A percentile compares a stretch with the other conserved stretches of the same genome.
phyloP scores from a whole-genome alignment of 768 basidiomycete genomes.

The Lentinula edodes region DNA sequence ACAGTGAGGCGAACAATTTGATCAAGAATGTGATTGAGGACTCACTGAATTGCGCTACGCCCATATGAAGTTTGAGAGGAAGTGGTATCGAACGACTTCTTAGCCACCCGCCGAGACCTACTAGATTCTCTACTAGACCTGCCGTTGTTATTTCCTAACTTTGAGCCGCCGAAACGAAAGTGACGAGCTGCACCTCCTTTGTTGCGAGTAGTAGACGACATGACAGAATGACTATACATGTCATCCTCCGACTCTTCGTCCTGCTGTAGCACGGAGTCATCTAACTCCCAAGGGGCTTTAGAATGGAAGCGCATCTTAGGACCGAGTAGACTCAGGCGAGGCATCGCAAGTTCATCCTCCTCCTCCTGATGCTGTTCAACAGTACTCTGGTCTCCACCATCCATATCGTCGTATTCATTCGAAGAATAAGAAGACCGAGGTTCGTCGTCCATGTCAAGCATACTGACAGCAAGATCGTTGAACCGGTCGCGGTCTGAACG shows the following conservation, averaged over 20 bases:
- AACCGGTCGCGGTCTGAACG: constrained; percentile 32
- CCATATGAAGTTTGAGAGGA: constrained; percentile 45
- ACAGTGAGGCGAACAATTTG: constrained; percentile 3
- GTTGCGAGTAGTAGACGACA: constrained; percentile 16
- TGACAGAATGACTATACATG: constrained; percentile 21
- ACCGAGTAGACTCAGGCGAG: constrained; percentile 69
- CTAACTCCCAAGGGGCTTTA: constrained; percentile 77
- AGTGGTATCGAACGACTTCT: constrained; percentile 55
- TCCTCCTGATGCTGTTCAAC: constrained; percentile 32
- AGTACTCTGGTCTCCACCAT: constrained; percentile 24
- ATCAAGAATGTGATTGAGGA: constrained; percentile 12
- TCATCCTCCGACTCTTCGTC: constrained; percentile 41
- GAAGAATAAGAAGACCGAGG: constrained; percentile 27
- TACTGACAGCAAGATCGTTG: constrained; percentile 44
- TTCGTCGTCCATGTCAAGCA: constrained; percentile 56
- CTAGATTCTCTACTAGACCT: constrained; percentile 64
- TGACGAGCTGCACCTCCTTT: constrained; percentile 11
- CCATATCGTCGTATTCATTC: constrained; percentile 21
- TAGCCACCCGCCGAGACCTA: constrained; percentile 44
- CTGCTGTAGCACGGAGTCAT: constrained; percentile 39
- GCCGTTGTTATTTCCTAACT: constrained; percentile 22
- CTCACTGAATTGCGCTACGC: constrained; percentile 57
- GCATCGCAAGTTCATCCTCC: constrained; percentile 37
- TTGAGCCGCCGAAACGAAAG: constrained; percentile 40
- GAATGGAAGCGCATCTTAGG: constrained; percentile 82